phyloP scores from a whole-genome alignment of 179 eudicot genomes.

The Actinidia arguta region DNA sequence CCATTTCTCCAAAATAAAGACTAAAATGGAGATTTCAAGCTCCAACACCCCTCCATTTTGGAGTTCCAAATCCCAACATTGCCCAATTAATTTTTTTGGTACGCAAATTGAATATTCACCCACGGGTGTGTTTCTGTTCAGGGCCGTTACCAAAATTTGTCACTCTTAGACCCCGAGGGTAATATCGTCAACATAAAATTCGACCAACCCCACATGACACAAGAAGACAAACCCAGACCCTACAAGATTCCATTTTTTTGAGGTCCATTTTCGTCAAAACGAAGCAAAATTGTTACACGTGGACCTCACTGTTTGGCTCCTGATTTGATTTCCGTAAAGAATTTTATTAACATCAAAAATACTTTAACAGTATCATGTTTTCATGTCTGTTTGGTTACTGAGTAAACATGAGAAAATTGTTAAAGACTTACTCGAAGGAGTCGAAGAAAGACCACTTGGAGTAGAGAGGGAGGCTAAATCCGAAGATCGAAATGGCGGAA shows the following conservation, averaged over 20 bases:
- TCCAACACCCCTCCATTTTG: too few relatives aligned
- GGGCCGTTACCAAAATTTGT: too few relatives aligned
- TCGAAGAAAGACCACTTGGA: conserved; percentile 92
- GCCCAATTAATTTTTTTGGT: not conserved
- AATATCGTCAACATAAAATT: not conserved
- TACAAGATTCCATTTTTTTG: not conserved
- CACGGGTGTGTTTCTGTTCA: conserved; percentile 17
- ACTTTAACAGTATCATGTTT: too few relatives aligned
- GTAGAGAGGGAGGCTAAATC: conserved; percentile 73
- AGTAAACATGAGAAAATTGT: not conserved
- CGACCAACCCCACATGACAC: too few relatives aligned
- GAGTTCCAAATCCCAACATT: not conserved
- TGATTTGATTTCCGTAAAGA: too few relatives aligned
- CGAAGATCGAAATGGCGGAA: conserved; percentile 61
- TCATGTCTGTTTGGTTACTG: not conserved
- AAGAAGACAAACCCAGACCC: not conserved
- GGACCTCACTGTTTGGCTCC: not conserved
- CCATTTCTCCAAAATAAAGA: too few relatives aligned
- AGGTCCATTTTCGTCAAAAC: not conserved
- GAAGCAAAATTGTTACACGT: not conserved
- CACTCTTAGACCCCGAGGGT: too few relatives aligned
- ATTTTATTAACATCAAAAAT: too few relatives aligned
- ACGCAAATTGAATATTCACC: not conserved
- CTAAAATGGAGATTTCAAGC: too few relatives aligned
- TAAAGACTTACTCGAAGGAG: conserved; percentile 71